A percentile compares a stretch with the other conserved stretches of the same genome.
These are phyloP conservation scores for Xylariomycetidae sp. DNA, from an alignment of 2,329 filamentous ascomycete species.

Conservation along the genomic window DNA sequence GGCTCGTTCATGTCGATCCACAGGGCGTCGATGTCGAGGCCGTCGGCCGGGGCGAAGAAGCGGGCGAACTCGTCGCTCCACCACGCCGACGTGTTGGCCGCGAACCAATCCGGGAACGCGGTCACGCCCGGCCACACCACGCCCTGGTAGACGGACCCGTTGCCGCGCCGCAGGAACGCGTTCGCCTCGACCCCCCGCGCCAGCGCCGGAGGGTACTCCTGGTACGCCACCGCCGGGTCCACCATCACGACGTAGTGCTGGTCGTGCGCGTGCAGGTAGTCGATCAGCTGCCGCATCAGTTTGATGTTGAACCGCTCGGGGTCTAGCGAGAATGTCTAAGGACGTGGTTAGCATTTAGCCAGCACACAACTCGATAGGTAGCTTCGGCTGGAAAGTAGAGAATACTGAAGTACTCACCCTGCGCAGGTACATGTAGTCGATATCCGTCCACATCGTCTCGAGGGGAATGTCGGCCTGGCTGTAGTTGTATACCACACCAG, in stretches of 20 bases:
- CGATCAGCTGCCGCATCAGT: conserved; percentile 59
- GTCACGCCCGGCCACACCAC: conserved; percentile 74
- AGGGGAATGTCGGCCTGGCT: conserved; percentile 58
- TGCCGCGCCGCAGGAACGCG: conserved; percentile 42
- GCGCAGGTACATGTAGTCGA: conserved; percentile 53
- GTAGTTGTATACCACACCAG: conserved; percentile 63
- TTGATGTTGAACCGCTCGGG: conserved; percentile 55
- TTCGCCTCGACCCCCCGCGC: conserved; percentile 35
- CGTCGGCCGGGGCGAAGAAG: conserved; percentile 59
- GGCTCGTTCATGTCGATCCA: conserved; percentile 70
- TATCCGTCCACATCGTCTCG: conserved; percentile 64
- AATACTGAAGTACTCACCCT: conserved; percentile 30
- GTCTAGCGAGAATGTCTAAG: conserved; percentile 58
- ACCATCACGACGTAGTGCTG: conserved; percentile 76
- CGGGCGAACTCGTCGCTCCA: conserved; percentile 62
- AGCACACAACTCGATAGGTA: too few relatives aligned
- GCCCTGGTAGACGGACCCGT: conserved; percentile 53
- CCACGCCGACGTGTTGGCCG: conserved; percentile 55
- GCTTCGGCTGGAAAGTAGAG: too few relatives aligned
- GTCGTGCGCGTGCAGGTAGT: conserved; percentile 58
- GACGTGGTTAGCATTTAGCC: conserved; percentile 9
- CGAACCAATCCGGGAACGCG: conserved; percentile 74
- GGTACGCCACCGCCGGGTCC: conserved; percentile 57
- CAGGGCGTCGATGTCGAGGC: conserved; percentile 69
- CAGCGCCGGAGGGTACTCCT: conserved; percentile 35